Percentiles rank a stretch among this genome's conserved stretches.
These are phyloP conservation scores for Xylaria acuta DNA, from an alignment of 495 filamentous ascomycete species.

Conservation along the genomic window DNA sequence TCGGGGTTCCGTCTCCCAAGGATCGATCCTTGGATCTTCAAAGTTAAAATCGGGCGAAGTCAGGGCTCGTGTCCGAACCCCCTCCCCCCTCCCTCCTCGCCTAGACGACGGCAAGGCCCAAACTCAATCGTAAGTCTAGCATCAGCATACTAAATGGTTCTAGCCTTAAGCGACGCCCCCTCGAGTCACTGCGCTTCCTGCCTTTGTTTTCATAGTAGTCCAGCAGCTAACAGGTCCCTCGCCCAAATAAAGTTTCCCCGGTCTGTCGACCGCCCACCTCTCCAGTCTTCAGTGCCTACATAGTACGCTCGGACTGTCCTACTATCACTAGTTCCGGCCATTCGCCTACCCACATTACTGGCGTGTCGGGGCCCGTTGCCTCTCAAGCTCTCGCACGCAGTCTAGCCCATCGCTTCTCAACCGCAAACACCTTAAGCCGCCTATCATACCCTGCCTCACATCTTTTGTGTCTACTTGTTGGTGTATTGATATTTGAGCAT, in stretches of 20 bases:
- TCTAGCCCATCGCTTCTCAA: neutral
- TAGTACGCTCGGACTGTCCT: neutral
- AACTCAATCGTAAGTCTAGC: slow-evolving; percentile 34
- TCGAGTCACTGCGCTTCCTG: neutral
- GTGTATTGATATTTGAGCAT: neutral
- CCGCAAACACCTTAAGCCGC: neutral
- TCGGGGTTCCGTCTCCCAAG: neutral
- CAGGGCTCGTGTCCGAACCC: slow-evolving; percentile 9
- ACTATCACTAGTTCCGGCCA: neutral
- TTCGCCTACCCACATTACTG: neutral
- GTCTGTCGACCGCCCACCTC: neutral
- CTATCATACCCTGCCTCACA: neutral
- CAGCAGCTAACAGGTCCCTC: slow-evolving; percentile 10
- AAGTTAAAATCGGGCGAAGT: slow-evolving; percentile 5
- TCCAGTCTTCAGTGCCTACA: neutral
- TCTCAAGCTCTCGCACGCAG: neutral
- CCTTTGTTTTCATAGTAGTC: neutral
- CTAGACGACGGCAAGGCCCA: slow-evolving; percentile 13
- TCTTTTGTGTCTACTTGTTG: neutral
- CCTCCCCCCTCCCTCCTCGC: neutral
- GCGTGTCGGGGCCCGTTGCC: neutral
- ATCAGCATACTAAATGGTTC: neutral
- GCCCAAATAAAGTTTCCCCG: slow-evolving; percentile 31
- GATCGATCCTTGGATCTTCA: neutral
- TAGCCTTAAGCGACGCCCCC: neutral